Percentiles rank a stretch among this genome's conserved stretches.
These are phyloP conservation scores for Cryomyces antarcticus DNA, from an alignment of 495 filamentous ascomycete genomes.

Conservation along the genomic window DNA sequence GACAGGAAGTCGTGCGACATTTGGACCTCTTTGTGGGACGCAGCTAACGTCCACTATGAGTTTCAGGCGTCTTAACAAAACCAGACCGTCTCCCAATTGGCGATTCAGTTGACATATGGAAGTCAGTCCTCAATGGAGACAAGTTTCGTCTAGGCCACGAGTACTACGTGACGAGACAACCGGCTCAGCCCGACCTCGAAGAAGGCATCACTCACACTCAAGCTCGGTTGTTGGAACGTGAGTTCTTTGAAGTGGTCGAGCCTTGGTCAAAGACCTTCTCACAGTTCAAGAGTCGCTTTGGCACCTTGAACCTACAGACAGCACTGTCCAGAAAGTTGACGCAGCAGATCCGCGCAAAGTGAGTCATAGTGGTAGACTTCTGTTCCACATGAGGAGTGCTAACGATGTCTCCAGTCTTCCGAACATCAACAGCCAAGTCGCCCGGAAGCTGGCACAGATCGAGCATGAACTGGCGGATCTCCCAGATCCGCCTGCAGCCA, in stretches of 20 bases:
- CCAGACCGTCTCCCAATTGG: constrained; percentile 41
- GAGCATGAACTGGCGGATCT: constrained; percentile 11
- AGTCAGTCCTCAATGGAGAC: constrained; percentile 33
- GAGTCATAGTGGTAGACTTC: not conserved
- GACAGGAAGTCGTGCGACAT: too few relatives aligned
- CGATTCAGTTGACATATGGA: constrained; percentile 31
- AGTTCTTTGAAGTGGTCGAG: constrained; percentile 18
- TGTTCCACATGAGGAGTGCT: not conserved
- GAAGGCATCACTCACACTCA: constrained; percentile 14
- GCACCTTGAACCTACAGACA: constrained; percentile 17
- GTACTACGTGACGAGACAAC: constrained; percentile 29
- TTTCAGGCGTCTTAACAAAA: constrained; percentile 49
- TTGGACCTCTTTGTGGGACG: too few relatives aligned
- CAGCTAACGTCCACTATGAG: too few relatives aligned
- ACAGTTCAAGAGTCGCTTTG: constrained; percentile 17
- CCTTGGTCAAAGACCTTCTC: constrained; percentile 20
- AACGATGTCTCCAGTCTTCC: constrained; percentile 13
- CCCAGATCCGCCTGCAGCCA: constrained; percentile 15
- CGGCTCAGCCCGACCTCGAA: constrained; percentile 18
- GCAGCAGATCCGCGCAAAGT: constrained; percentile 10
- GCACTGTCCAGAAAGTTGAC: constrained; percentile 20
- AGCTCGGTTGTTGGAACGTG: constrained; percentile 19
- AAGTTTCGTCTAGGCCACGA: constrained; percentile 35
- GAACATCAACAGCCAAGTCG: constrained; percentile 13
- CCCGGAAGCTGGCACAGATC: constrained; percentile 11